Base-by-base conservation (phyloP, 83 land plant species). In the Larix sibirica region DNA sequence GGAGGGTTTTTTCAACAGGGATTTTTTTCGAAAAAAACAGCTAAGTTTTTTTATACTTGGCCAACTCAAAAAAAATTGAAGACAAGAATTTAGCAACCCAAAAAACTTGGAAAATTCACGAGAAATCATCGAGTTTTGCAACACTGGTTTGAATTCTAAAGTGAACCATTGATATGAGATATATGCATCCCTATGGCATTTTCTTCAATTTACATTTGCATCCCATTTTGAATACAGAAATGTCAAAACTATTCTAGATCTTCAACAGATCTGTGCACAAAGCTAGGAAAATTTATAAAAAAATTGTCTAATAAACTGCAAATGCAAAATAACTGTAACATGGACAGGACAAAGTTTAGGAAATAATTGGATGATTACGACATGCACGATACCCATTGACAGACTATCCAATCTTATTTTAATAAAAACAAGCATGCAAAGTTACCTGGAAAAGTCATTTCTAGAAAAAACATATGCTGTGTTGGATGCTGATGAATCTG, bases 371-470 rank as follows among this genome's bases (percentile, higher is more conserved):
- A 8, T 47, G 54, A 47, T 47, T 47, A 47, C 12, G 54, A 9
- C 54, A 47, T 47, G 54, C 2, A 10, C 1, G 54, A 47, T 47
- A 47, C 54, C 54, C 54, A 47, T 9, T 47, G 54, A 47, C 10
- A 16, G 20, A 64, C 10, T 68, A 40, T 38, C 12, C 54, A 20
- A 73, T 73, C 36, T n/a, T 38, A 73, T 40, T 23, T 40, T 42
- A 10, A 42, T 10, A 42, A 12, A 73, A 73, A 42, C 44, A 42
- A 20, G 21, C 16, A 63, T 44, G 38, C 42, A 50, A 62, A 24
- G 81, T 80, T 87, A 83, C 98, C 98, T 95, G 81, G 99, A 95
- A 59, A 97, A 88, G 84, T 97, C 95, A 70, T 85, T 91, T 80
- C 99, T 91, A 4, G 99, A 92, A 79, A 92, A 80, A 21, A 94